A percentile compares a stretch with the other conserved stretches of the same genome.
phyloP scores from a whole-genome alignment of 192 early-diverging fungal genomes.

The Geosiphon pyriformis region DNA sequence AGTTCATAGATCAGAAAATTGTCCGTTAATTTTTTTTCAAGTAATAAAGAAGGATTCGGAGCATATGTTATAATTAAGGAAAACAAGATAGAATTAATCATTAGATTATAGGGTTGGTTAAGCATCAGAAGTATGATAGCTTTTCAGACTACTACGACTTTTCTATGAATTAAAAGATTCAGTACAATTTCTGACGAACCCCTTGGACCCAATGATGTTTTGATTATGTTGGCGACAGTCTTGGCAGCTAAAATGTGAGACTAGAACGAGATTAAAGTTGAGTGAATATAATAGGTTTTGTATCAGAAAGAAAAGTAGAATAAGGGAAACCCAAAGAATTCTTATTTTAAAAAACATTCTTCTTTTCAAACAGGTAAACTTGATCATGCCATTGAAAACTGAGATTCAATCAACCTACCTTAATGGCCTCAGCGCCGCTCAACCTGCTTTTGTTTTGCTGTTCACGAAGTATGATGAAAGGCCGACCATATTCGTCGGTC shows the following conservation, averaged over 20 bases:
- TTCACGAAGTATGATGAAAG: slow-evolving; percentile 98
- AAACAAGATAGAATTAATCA: background rate
- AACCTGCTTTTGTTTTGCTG: slow-evolving; percentile 89
- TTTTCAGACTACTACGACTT: too few species aligned
- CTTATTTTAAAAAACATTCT: background rate
- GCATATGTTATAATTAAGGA: background rate
- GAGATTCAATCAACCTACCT: slow-evolving; percentile 75
- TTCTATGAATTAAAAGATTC: too few species aligned
- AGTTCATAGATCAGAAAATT: too few species aligned
- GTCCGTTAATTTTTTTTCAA: slow-evolving; percentile 1
- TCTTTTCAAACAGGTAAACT: background rate
- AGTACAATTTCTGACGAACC: slow-evolving; percentile 44
- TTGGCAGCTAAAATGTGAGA: slow-evolving; percentile 97
- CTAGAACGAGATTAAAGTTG: too few species aligned
- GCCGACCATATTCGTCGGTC: slow-evolving; percentile 94
- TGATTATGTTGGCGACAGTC: slow-evolving; percentile 94
- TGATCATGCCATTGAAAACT: background rate
- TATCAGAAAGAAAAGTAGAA: background rate
- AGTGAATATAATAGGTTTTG: slow-evolving; percentile 13
- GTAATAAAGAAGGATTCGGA: slow-evolving; percentile 24
- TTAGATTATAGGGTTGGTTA: background rate
- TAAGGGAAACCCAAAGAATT: too few species aligned
- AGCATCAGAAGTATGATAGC: background rate
- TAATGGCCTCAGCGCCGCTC: slow-evolving; percentile 89
- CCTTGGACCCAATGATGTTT: slow-evolving; percentile 96